These are phyloP conservation scores for Botryotinia globosa DNA, from an alignment of 2,329 filamentous ascomycete species.

Conservation along the genomic window DNA sequence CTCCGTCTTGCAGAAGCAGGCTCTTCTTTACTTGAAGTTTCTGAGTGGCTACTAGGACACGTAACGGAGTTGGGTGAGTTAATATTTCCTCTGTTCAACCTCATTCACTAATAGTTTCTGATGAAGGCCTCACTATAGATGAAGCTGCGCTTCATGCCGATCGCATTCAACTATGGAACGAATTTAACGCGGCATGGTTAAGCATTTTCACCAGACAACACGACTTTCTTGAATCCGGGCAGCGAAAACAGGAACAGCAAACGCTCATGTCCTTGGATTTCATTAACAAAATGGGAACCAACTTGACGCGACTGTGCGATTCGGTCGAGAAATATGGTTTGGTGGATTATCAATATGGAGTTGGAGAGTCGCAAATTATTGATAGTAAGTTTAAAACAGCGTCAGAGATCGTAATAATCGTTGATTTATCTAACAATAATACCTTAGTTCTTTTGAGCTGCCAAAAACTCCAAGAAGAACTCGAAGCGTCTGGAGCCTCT, in stretches of 20 bases:
- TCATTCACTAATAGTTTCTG: conserved; percentile 38
- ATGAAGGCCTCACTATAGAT: conserved; percentile 77
- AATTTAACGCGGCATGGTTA: conserved; percentile 94
- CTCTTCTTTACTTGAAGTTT: conserved; percentile 57
- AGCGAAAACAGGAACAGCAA: conserved; percentile 44
- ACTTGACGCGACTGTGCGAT: conserved; percentile 80
- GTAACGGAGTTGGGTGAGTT: conserved; percentile 63
- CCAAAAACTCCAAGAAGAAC: conserved; percentile 50
- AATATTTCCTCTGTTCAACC: conserved; percentile 33
- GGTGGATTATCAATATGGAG: conserved; percentile 95
- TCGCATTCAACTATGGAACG: conserved; percentile 82
- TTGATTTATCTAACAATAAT: conserved; percentile 6
- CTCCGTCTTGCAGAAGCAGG: conserved; percentile 59
- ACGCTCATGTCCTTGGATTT: conserved; percentile 65
- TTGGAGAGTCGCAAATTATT: conserved; percentile 92
- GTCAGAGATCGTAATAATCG: background rate
- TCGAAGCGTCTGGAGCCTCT: conserved; percentile 28
- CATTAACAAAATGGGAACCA: conserved; percentile 76
- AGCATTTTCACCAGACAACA: conserved; percentile 79
- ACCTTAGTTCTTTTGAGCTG: conserved; percentile 50
- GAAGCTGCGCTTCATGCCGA: conserved; percentile 72
- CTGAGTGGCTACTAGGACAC: conserved; percentile 64
- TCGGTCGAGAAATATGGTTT: conserved; percentile 86
- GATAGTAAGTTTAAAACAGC: conserved; percentile 15
- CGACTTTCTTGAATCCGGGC: conserved; percentile 56